Percentiles rank a stretch among this genome's conserved stretches.
Evolutionary conservation across 495 filamentous ascomycete genomes (phyloP).

Genomic region (Penicillium angulare): DNA sequence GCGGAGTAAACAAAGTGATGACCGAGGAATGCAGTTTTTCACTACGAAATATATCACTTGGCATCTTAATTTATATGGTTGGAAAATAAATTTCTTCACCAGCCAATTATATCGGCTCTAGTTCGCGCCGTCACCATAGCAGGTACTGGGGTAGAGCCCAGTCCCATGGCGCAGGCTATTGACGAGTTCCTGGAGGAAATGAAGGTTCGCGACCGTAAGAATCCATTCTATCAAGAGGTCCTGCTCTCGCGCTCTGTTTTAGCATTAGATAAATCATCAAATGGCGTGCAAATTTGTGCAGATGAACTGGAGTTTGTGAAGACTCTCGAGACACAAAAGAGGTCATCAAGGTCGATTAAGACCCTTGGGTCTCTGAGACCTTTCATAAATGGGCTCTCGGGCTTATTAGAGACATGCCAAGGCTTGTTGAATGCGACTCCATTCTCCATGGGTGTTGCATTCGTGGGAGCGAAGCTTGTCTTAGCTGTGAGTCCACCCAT

Average conservation of each 20-base stretch:
- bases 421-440: conserved; percentile 3
- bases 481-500: not conserved
- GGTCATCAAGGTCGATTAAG: not conserved
- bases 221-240: not conserved
- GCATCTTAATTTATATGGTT: too few relatives aligned
- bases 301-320: not conserved
- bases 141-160: not conserved
- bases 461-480: not conserved
- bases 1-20: too few relatives aligned
- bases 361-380: not conserved
- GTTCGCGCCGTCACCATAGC: too few relatives aligned
- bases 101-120: too few relatives aligned
- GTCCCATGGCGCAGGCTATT: not conserved
- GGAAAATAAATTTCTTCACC: too few relatives aligned
- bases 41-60: too few relatives aligned
- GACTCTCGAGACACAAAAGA: not conserved
- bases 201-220: not conserved
- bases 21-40: too few relatives aligned
- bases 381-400: not conserved
- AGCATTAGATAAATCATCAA: not conserved
- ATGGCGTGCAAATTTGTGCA: not conserved
- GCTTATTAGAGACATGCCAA: not conserved
- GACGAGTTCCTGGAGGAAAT: not conserved
- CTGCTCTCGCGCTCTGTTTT: not conserved
- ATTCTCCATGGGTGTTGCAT: not conserved